Evolutionary conservation across 2,329 filamentous ascomycete species (phyloP).

Genomic region (Fusarium hostae): DNA sequence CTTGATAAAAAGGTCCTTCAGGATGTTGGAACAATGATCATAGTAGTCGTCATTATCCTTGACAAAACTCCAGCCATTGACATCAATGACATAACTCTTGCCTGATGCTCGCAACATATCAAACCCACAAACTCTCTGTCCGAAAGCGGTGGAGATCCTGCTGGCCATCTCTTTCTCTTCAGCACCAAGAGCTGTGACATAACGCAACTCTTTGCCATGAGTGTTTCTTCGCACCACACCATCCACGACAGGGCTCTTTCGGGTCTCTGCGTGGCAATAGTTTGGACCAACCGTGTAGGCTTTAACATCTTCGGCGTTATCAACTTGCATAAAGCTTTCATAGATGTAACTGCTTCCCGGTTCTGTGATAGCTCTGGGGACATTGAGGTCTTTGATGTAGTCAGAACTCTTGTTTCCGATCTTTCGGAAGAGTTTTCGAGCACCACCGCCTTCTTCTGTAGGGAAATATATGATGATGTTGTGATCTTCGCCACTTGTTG

Average conservation of each 20-base stretch:
- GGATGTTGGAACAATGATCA: slow-evolving; percentile 85
- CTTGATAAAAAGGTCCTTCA: slow-evolving; percentile 87
- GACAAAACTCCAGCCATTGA: slow-evolving; percentile 99
- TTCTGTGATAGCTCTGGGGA: slow-evolving; percentile 85
- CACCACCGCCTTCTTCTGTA: slow-evolving; percentile 85
- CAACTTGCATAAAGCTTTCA: slow-evolving; percentile 95
- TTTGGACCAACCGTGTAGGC: slow-evolving; percentile 94
- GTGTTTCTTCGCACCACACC: slow-evolving; percentile 95
- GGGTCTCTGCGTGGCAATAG: slow-evolving; percentile 96
- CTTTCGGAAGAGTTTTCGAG: slow-evolving; percentile 92
- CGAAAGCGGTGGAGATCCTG: slow-evolving; percentile 91
- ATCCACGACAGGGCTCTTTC: slow-evolving; percentile 97
- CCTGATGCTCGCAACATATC: slow-evolving; percentile 89
- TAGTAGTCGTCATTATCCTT: slow-evolving; percentile 99
- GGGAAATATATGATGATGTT: slow-evolving; percentile 99
- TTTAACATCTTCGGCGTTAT: slow-evolving; percentile 98
- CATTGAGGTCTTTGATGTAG: slow-evolving; percentile 79
- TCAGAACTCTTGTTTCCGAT: slow-evolving; percentile 99
- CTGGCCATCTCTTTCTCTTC: slow-evolving; percentile 88
- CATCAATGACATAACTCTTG: slow-evolving; percentile 96
- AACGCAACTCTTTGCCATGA: slow-evolving; percentile 95
- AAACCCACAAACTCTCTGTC: slow-evolving; percentile 95
- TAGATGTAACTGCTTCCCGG: slow-evolving; percentile 89
- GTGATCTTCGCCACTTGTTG: slow-evolving; percentile 97
- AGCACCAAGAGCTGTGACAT: slow-evolving; percentile 84